These are phyloP conservation scores for Nakazawaea populi DNA, from an alignment of 805 yeast species.

Conservation along the genomic window DNA sequence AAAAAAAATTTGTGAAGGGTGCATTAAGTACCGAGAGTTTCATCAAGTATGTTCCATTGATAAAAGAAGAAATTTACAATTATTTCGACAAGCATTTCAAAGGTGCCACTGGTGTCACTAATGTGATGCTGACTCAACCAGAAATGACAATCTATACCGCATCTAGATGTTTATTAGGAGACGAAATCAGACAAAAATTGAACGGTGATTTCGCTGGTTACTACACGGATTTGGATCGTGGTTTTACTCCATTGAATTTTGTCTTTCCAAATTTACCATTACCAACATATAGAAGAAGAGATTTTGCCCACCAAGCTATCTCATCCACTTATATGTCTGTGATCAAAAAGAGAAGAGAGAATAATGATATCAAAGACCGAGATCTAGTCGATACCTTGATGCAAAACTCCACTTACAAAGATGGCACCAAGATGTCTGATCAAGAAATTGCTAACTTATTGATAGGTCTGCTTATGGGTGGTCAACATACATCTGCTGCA, in stretches of 20 bases:
- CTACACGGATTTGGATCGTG: slow-evolving; percentile 90
- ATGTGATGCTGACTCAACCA: slow-evolving; percentile 82
- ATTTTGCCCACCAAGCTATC: slow-evolving; percentile 78
- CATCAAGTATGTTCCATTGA: slow-evolving; percentile 80
- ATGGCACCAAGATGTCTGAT: slow-evolving; percentile 92
- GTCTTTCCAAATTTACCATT: slow-evolving; percentile 94
- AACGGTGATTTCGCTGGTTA: slow-evolving; percentile 79
- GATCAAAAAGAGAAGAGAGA: slow-evolving; percentile 65
- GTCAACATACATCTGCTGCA: slow-evolving; percentile 96
- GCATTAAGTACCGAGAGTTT: slow-evolving; percentile 86
- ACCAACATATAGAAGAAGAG: slow-evolving; percentile 71
- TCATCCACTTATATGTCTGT: slow-evolving; percentile 76
- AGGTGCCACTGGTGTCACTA: slow-evolving; percentile 38
- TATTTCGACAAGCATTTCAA: slow-evolving; percentile 62
- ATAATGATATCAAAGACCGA: slow-evolving; percentile 74
- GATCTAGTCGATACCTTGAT: slow-evolving; percentile 87
- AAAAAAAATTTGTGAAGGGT: slow-evolving; percentile 91
- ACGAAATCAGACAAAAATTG: slow-evolving; percentile 80
- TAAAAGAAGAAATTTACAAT: slow-evolving; percentile 67
- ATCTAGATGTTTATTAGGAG: slow-evolving; percentile 84
- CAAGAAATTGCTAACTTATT: slow-evolving; percentile 88
- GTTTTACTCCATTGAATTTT: slow-evolving; percentile 93
- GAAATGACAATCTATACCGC: slow-evolving; percentile 97
- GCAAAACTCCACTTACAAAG: slow-evolving; percentile 81
- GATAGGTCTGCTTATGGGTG: slow-evolving; percentile 98